Percentiles rank a stretch among this genome's conserved stretches.
Conservation (phyloP, 768 basidiomycete species). For the Paxillus ammoniavirescens region DNA sequence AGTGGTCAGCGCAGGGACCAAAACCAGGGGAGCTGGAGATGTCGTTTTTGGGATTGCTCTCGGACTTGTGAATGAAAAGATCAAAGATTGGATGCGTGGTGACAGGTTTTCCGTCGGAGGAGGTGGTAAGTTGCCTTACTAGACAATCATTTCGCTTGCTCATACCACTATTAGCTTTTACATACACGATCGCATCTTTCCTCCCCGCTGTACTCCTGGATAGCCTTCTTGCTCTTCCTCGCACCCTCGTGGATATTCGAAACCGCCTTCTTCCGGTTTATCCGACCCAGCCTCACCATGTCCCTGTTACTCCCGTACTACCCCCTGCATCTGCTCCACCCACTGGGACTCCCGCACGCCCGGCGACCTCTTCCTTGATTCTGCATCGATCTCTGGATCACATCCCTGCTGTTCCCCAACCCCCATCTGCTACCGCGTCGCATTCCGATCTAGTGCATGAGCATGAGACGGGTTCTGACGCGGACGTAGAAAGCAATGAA, state of each 20-base stretch:
- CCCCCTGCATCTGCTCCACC: constrained; percentile 15
- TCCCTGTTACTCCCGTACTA: constrained; percentile 24
- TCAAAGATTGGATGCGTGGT: constrained; percentile 60
- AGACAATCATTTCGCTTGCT: neutral
- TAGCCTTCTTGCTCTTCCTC: constrained; percentile 61
- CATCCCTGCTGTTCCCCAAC: constrained; percentile 9
- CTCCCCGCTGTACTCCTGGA: constrained; percentile 69
- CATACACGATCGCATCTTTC: constrained; percentile 68
- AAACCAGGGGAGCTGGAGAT: constrained; percentile 36
- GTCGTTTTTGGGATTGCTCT: constrained; percentile 44
- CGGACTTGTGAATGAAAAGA: constrained; percentile 37
- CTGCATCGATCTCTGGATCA: constrained; percentile 5
- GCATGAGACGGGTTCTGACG: constrained; percentile 57
- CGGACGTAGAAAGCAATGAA: constrained; percentile 65
- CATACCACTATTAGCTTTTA: constrained; percentile 48
- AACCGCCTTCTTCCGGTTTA: constrained; percentile 57
- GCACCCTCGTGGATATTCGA: constrained; percentile 58
- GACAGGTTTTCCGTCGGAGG: constrained; percentile 74
- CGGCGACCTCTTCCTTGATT: neutral
- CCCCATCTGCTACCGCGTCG: constrained; percentile 10
- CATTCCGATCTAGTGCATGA: constrained; percentile 12
- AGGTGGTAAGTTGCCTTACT: constrained; percentile 54
- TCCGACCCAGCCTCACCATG: constrained; percentile 37
- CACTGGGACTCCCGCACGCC: constrained; percentile 5
- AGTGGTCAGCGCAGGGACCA: constrained; percentile 56